Base-by-base conservation (phyloP, 805 yeast genomes). In the Schwanniomyces occidentalis region DNA sequence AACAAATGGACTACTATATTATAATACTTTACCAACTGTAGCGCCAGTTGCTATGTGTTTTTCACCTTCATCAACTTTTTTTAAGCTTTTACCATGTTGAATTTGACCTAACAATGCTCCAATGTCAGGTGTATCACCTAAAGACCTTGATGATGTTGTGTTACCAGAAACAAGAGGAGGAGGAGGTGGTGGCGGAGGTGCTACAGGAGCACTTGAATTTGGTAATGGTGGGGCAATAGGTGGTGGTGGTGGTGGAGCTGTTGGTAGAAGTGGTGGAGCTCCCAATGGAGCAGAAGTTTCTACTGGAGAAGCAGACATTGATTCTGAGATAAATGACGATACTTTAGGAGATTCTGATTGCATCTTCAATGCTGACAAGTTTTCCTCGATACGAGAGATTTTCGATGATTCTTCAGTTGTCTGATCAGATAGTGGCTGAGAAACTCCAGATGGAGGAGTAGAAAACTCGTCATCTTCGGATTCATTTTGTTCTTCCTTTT, bases 101-200 rank as follows among this genome's bases (percentile, higher is more conserved):
- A 80, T 80, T 51, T 80, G 80, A 3, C 81, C 80, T 34, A 81
- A 61, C 34, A 76, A 60, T 1, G 80, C 79, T 26, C 65, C 50
- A 16, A 81, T 54, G 27, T 68, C 61, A 5, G 65, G 56, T n/a
- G 52, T 41, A 17, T 56, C 56, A 16, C 58, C 59, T 4, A 56
- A 44, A 8, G 61, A 46, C 3, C 56, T 45, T 33, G 57, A 24
- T 8, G 10, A n/a, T 13, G 13, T 13, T 24, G 27, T 24, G 5
- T 10, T 18, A 5, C 56, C 41, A 9, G 55, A 46, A 9, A 55
- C 50, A 8, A 72, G 63, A 5, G 69, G 52, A 10, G 62, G 54
- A 15, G 62, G 54, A 16, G 61, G 56, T 14, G 50, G 51, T 6
- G 47, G 49, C 15, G 49, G 51, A 6, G 57, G 55, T n/a, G 51